A percentile compares a stretch with the other conserved stretches of the same genome.
Conservation (phyloP, 352 stramenopile genomes). For the Pythium myriotylum region DNA sequence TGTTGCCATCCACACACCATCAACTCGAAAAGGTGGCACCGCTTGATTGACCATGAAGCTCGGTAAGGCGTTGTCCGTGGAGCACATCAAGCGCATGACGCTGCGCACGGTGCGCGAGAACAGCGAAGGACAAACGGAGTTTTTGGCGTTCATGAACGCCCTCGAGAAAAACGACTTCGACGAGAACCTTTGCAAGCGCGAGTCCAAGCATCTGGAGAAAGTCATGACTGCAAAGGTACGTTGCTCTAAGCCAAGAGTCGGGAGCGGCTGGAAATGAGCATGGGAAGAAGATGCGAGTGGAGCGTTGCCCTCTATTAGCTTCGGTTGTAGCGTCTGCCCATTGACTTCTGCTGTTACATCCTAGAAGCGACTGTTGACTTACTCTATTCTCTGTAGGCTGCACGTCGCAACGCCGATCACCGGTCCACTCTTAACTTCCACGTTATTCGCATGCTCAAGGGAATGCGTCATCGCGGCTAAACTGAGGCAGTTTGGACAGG, state of each 20-base stretch:
- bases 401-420: conserved; percentile 66
- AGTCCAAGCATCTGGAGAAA: conserved; percentile 76
- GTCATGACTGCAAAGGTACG: conserved; percentile 75
- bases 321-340: not conserved
- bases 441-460: conserved; percentile 89
- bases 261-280: no score
- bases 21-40: not conserved
- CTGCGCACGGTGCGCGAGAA: conserved; percentile 81
- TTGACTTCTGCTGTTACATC: no score
- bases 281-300: no score
- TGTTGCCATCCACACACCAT: conserved; percentile 8
- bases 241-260: no score
- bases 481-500: conserved; percentile 4
- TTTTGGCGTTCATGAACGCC: conserved; percentile 80
- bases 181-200: conserved; percentile 79
- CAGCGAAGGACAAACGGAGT: conserved; percentile 78
- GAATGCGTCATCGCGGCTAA: conserved; percentile 38
- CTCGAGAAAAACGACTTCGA: conserved; percentile 87
- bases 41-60: conserved; percentile 66
- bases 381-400: conserved; percentile 30
- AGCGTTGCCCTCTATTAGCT: not conserved
- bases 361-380: no score
- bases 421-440: conserved; percentile 88
- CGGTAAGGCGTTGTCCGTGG: conserved; percentile 72
- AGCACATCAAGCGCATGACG: conserved; percentile 92